phyloP scores from a whole-genome alignment of 192 early-diverging fungal species.

The Coemansia sp. region DNA sequence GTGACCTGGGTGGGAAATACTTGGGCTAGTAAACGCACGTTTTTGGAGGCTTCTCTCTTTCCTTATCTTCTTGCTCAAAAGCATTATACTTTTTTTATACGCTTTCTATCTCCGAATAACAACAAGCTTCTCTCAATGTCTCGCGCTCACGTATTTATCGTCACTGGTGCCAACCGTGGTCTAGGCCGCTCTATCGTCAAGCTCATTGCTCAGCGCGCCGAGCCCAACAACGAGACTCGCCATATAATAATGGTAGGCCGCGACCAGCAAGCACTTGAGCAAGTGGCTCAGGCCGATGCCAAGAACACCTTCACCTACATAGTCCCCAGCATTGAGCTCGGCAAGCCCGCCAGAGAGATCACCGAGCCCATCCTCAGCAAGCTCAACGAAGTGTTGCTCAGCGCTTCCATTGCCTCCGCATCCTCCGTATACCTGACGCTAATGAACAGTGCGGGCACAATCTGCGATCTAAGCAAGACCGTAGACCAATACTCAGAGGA shows the following conservation, averaged over 20 bases:
- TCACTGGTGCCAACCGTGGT: slow-evolving; percentile 71
- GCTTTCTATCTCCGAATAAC: neutral
- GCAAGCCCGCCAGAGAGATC: neutral
- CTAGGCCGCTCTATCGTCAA: slow-evolving; percentile 63
- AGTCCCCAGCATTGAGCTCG: slow-evolving; percentile 21
- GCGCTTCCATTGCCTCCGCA: neutral
- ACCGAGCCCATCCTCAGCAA: slow-evolving; percentile 16
- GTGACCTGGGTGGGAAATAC: neutral
- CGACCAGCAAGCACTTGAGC: slow-evolving; percentile 31
- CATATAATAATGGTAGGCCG: slow-evolving; percentile 67
- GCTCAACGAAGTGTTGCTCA: neutral
- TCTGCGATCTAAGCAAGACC: slow-evolving; percentile 67
- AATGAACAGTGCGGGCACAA: slow-evolving; percentile 78
- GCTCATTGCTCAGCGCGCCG: slow-evolving; percentile 36
- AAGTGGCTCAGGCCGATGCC: slow-evolving; percentile 21
- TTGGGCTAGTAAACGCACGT: neutral
- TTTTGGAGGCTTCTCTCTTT: neutral
- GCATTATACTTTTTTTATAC: neutral
- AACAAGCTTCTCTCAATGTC: neutral
- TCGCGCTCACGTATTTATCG: slow-evolving; percentile 35
- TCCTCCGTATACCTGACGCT: slow-evolving; percentile 54
- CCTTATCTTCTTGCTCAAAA: slow-evolving; percentile 4
- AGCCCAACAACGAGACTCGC: slow-evolving; percentile 22
- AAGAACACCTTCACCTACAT: slow-evolving; percentile 19
- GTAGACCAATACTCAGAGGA: slow-evolving; percentile 57